Percentiles rank a stretch among this genome's conserved stretches.
phyloP scores from a whole-genome alignment of 148 eudicot species.

The Camellia lanceoleosa region DNA sequence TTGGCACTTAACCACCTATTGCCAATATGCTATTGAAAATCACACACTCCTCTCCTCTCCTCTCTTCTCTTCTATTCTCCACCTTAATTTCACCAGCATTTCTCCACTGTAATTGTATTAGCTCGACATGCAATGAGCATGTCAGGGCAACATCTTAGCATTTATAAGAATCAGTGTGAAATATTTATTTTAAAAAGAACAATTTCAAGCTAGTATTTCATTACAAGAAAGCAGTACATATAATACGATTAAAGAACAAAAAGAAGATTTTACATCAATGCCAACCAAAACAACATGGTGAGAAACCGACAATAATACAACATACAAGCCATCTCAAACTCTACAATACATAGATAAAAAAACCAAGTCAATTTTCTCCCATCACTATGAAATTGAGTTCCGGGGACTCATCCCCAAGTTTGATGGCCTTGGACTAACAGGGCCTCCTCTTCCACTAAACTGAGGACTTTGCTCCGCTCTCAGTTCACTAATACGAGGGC shows the following conservation, averaged over 20 bases:
- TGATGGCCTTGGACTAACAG: slow-evolving; percentile 42
- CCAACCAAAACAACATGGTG: neutral
- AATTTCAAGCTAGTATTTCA: neutral
- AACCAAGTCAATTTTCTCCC: neutral
- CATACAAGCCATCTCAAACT: slow-evolving; percentile 19
- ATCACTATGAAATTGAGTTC: slow-evolving; percentile 18
- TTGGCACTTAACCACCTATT: too few species aligned
- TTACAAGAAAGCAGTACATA: slow-evolving; percentile 9
- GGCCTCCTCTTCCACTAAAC: slow-evolving; percentile 31
- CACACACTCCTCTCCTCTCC: too few species aligned
- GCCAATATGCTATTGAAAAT: too few species aligned
- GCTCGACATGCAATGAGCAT: too few species aligned
- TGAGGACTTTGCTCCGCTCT: slow-evolving; percentile 46
- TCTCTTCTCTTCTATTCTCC: too few species aligned
- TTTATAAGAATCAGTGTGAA: too few species aligned
- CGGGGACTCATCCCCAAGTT: slow-evolving; percentile 47
- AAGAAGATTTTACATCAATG: slow-evolving; percentile 21
- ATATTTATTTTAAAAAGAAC: neutral
- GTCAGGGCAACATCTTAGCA: too few species aligned
- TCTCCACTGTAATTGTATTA: too few species aligned
- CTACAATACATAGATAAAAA: neutral
- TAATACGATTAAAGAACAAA: neutral
- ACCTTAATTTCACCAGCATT: too few species aligned
- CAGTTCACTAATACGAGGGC: too few species aligned
- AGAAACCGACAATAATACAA: neutral